A percentile compares a stretch with the other conserved stretches of the same genome.
Conservation (phyloP, 164 flowering plant species). For the Vitis rupestris region DNA sequence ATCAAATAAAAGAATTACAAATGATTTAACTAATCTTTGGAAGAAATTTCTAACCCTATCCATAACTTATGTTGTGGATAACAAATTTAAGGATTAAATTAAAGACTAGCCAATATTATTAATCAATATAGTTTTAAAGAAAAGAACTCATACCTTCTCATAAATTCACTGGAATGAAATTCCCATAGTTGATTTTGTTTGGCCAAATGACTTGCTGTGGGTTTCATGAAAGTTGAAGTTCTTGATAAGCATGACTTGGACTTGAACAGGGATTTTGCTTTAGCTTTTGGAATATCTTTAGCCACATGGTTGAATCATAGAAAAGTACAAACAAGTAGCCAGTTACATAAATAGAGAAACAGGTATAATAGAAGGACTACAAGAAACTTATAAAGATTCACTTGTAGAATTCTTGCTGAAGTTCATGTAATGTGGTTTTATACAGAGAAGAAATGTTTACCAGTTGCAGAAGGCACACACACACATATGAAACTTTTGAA, state of each 20-base stretch:
- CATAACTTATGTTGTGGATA: no score
- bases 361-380: neutral
- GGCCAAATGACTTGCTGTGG: slow-evolving; percentile 89
- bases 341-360: neutral
- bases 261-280: slow-evolving; percentile 33
- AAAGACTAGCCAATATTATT: no score
- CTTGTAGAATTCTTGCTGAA: neutral
- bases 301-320: slow-evolving; percentile 18
- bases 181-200: slow-evolving; percentile 55
- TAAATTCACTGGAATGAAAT: slow-evolving; percentile 26
- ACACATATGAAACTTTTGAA: no score
- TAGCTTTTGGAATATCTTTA: slow-evolving; percentile 28
- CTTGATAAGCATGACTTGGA: slow-evolving; percentile 40
- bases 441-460: no score
- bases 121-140: neutral
- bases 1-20: neutral
- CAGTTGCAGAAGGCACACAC: no score
- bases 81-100: no score
- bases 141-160: slow-evolving; percentile 12
- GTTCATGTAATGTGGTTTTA: neutral
- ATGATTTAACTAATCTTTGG: no score
- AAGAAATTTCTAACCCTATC: no score
- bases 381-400: neutral
- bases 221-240: slow-evolving; percentile 80
- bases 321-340: neutral